Evolutionary conservation across 2,329 filamentous ascomycete genomes (phyloP).

Genomic region (Beauveria scarabaeidicola): DNA sequence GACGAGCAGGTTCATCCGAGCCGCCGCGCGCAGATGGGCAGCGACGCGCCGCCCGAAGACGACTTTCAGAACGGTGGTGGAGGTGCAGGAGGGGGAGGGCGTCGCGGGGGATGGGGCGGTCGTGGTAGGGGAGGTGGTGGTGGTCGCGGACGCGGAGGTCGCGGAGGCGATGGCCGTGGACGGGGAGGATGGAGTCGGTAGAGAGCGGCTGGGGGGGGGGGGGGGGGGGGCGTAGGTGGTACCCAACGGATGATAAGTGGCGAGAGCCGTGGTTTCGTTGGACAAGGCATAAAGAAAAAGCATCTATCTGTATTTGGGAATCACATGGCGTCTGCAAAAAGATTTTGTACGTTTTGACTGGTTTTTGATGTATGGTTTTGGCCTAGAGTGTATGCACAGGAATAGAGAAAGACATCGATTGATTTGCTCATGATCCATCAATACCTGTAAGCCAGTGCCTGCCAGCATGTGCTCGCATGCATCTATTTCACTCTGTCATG

Average conservation of each 20-base stretch:
- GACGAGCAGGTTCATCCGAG: slow-evolving; percentile 43
- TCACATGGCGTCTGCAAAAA: slow-evolving; percentile 2
- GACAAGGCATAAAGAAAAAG: slow-evolving; percentile 6
- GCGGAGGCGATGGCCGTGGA: slow-evolving; percentile 2
- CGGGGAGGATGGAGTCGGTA: background rate
- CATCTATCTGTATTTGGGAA: background rate
- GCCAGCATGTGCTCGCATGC: no score
- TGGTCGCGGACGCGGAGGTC: slow-evolving; percentile 1
- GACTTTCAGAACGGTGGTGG: background rate
- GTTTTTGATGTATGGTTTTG: background rate
- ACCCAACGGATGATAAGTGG: no score
- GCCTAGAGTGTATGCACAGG: background rate
- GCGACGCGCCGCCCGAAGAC: slow-evolving; percentile 17
- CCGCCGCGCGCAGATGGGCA: slow-evolving; percentile 27
- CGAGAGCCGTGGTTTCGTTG: background rate
- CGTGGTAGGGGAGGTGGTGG: background rate
- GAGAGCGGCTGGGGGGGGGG: background rate
- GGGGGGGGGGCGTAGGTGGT: no score
- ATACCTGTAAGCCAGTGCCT: no score
- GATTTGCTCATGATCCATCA: background rate
- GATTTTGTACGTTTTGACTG: background rate
- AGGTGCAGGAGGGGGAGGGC: background rate
- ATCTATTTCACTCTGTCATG: no score
- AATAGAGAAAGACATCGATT: background rate
- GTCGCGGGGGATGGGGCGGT: slow-evolving; percentile 2